Conservation (phyloP, 2,329 filamentous ascomycete genomes). For the Alternaria dauci region DNA sequence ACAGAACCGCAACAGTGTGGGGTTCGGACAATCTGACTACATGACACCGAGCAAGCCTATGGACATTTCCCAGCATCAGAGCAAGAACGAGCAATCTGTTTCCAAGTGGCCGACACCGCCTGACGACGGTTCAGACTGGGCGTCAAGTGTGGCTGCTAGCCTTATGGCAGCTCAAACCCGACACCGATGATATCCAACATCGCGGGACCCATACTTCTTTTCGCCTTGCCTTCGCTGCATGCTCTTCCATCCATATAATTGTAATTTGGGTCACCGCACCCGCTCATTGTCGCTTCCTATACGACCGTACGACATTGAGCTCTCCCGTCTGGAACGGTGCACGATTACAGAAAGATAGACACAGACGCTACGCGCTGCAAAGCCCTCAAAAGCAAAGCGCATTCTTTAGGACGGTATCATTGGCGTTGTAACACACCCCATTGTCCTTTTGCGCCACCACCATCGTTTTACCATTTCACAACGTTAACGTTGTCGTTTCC, state of each 20-base stretch:
- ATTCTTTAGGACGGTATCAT: slow-evolving; percentile 40
- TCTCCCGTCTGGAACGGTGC: slow-evolving; percentile 51
- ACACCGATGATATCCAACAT: slow-evolving; percentile 41
- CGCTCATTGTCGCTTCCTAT: slow-evolving; percentile 41
- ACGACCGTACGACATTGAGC: slow-evolving; percentile 46
- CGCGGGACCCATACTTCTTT: slow-evolving; percentile 22
- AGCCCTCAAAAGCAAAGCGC: slow-evolving; percentile 37
- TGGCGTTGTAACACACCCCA: slow-evolving; percentile 32
- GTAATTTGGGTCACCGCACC: slow-evolving; percentile 43
- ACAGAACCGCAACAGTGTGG: slow-evolving; percentile 78
- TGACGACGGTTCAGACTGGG: slow-evolving; percentile 87
- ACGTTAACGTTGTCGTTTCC: slow-evolving; percentile 27
- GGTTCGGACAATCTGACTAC: slow-evolving; percentile 73
- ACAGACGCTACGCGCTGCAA: slow-evolving; percentile 28
- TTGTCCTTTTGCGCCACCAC: slow-evolving; percentile 29
- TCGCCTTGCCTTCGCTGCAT: slow-evolving; percentile 37
- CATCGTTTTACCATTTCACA: slow-evolving; percentile 36
- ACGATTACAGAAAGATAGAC: slow-evolving; percentile 37
- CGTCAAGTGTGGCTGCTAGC: slow-evolving; percentile 79
- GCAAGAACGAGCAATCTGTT: slow-evolving; percentile 57
- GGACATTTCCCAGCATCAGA: slow-evolving; percentile 62
- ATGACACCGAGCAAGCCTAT: slow-evolving; percentile 73
- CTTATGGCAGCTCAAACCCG: slow-evolving; percentile 56
- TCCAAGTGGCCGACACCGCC: slow-evolving; percentile 95
- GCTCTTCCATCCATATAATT: slow-evolving; percentile 41